Percentiles rank a stretch among this genome's conserved stretches.
phyloP scores from a whole-genome alignment of 148 eudicot species.

The Cornus kousa region DNA sequence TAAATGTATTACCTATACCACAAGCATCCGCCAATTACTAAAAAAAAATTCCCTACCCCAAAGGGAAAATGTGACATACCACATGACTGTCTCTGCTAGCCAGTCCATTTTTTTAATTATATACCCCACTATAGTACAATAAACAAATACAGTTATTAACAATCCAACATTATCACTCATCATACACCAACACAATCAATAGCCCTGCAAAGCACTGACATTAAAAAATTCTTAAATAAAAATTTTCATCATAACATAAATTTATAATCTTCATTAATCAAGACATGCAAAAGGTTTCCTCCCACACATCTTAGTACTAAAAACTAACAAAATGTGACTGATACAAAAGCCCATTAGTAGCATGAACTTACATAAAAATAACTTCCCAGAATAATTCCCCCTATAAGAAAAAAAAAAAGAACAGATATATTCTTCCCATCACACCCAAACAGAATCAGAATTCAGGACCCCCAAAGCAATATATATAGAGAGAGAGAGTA shows the following conservation, averaged over 20 bases:
- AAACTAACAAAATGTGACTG: slow-evolving; percentile 13
- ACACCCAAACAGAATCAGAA: slow-evolving; percentile 20
- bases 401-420: slow-evolving; percentile 18
- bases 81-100: too few species aligned
- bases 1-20: too few species aligned
- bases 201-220: neutral
- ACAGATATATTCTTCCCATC: slow-evolving; percentile 42
- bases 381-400: slow-evolving; percentile 25
- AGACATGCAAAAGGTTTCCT: neutral
- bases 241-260: slow-evolving; percentile 17
- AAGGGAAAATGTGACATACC: too few species aligned
- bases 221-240: neutral
- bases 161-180: neutral
- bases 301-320: slow-evolving; percentile 4
- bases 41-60: neutral
- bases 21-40: neutral
- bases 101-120: neutral
- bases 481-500: neutral
- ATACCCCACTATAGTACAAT: neutral
- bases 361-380: slow-evolving; percentile 48
- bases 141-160: neutral
- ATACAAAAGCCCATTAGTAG: slow-evolving; percentile 21
- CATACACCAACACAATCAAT: neutral
- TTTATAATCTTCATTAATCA: slow-evolving; percentile 24
- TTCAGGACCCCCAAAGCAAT: slow-evolving; percentile 4